phyloP scores from a whole-genome alignment of 2,329 filamentous ascomycete genomes.

The Nemania serpens region DNA sequence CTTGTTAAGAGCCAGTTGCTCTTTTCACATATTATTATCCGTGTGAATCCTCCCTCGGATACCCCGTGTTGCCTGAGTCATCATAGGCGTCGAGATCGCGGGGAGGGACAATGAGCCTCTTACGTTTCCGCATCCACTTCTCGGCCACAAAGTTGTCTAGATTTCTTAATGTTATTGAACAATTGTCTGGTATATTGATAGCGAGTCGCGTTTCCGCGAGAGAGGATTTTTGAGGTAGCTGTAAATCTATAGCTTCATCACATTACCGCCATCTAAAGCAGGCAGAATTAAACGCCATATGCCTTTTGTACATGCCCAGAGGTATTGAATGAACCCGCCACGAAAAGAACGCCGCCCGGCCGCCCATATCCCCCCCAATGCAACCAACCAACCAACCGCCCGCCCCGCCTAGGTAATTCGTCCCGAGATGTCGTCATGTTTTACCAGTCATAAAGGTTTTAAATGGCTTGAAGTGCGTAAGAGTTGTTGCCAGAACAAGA shows the following conservation, averaged over 20 bases:
- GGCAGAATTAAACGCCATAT: conserved; percentile 9
- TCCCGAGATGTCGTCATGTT: conserved; percentile 29
- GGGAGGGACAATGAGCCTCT: too few species aligned
- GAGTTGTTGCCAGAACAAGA: conserved; percentile 28
- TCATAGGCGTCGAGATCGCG: too few species aligned
- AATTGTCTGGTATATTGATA: too few species aligned
- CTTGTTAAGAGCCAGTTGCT: too few species aligned
- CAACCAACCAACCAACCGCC: conserved; percentile 31
- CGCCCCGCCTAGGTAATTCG: conserved; percentile 16
- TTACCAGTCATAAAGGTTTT: conserved; percentile 14
- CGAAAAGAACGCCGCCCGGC: conserved; percentile 28
- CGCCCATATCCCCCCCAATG: conserved; percentile 20
- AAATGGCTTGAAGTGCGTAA: conserved; percentile 7
- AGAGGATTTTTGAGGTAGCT: conserved; percentile 2
- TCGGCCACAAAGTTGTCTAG: too few species aligned
- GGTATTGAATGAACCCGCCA: background rate
- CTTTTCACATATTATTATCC: too few species aligned
- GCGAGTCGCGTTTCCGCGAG: too few species aligned
- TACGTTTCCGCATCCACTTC: too few species aligned
- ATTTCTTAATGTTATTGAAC: too few species aligned
- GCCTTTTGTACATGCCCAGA: conserved; percentile 31
- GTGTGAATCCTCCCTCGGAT: too few species aligned
- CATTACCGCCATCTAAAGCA: conserved; percentile 14
- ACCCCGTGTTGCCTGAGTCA: too few species aligned
- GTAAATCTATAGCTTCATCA: conserved; percentile 17